Evolutionary conservation across 345 rosid species (phyloP).

Genomic region (Eucalyptus victrix): DNA sequence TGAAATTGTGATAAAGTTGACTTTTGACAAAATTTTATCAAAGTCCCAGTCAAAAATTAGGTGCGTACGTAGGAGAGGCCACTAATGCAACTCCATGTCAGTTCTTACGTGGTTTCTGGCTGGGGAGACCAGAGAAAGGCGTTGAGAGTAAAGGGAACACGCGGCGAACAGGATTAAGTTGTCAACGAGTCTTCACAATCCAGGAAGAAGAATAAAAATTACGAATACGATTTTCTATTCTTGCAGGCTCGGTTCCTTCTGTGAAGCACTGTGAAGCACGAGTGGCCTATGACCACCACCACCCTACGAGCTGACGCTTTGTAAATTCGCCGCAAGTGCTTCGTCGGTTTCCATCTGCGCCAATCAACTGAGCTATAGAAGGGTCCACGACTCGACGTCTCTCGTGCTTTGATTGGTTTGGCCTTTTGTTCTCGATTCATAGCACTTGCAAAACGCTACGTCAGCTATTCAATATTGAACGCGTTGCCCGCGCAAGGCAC

Average conservation of each 20-base stretch:
- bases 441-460: neutral
- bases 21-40: neutral
- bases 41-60: neutral
- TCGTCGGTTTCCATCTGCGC: neutral
- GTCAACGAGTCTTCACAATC: neutral
- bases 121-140: neutral
- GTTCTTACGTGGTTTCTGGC: neutral
- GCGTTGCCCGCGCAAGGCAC: neutral
- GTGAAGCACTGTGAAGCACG: neutral
- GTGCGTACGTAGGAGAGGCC: neutral
- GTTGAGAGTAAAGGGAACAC: neutral
- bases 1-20: neutral
- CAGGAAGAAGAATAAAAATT: neutral
- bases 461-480: neutral
- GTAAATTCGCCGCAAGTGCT: neutral
- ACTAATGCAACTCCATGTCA: neutral
- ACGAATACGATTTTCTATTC: neutral
- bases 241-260: neutral
- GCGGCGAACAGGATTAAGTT: neutral
- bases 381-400: neutral
- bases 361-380: neutral
- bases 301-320: neutral
- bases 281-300: neutral
- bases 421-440: neutral
- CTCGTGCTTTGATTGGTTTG: neutral